Percentiles rank a stretch among this genome's conserved stretches.
Evolutionary conservation across 108 stramenopile genomes (phyloP).

Genomic region (Discostella stelligeroides): DNA sequence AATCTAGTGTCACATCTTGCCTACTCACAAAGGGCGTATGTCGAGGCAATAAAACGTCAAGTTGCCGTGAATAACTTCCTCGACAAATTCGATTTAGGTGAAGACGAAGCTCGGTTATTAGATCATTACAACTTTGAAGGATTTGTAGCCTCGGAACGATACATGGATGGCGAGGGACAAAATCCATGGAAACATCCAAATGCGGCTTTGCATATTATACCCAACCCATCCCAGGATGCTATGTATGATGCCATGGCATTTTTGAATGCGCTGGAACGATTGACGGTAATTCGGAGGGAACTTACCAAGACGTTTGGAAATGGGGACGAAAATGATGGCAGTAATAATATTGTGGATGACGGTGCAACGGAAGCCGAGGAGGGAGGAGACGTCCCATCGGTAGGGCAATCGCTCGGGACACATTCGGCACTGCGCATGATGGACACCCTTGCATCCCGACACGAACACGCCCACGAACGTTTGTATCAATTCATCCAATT

Average conservation of each 20-base stretch:
- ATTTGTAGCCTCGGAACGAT: slow-evolving; percentile 19
- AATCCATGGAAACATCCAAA: slow-evolving; percentile 34
- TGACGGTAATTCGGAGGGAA: slow-evolving; percentile 67
- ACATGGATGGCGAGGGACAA: slow-evolving; percentile 18
- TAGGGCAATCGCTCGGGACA: slow-evolving; percentile 50
- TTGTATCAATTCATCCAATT: slow-evolving; percentile 83
- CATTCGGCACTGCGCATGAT: slow-evolving; percentile 85
- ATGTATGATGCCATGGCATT: slow-evolving; percentile 68
- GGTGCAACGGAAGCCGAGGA: not conserved
- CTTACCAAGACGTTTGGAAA: slow-evolving; percentile 68
- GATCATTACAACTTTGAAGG: slow-evolving; percentile 82
- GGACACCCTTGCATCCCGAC: slow-evolving; percentile 77
- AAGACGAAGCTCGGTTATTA: slow-evolving; percentile 73
- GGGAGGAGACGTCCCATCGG: not conserved
- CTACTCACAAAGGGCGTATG: slow-evolving; percentile 57
- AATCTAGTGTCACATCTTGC: slow-evolving; percentile 51
- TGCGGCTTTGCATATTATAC: slow-evolving; percentile 19
- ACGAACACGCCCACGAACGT: slow-evolving; percentile 87
- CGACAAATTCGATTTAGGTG: slow-evolving; percentile 83
- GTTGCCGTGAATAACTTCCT: slow-evolving; percentile 75
- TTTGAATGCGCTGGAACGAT: slow-evolving; percentile 73
- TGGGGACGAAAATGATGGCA: not conserved
- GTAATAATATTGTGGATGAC: slow-evolving; percentile 6
- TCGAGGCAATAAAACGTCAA: slow-evolving; percentile 52
- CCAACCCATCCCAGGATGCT: slow-evolving; percentile 23